Evolutionary conservation across 2,329 filamentous ascomycete species (phyloP).

Genomic region (Apiospora koreana): DNA sequence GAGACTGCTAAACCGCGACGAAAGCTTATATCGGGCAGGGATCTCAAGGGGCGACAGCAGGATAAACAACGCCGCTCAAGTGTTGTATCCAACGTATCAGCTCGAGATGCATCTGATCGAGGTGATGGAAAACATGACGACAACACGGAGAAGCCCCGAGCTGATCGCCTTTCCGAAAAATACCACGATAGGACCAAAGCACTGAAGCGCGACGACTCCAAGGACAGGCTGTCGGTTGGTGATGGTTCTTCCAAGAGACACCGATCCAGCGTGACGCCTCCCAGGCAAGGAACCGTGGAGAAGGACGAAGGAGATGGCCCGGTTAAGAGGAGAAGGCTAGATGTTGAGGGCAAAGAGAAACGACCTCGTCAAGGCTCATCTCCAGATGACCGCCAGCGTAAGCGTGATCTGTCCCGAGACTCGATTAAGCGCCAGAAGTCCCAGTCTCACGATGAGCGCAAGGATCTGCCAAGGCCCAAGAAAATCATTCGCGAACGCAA

Average conservation of each 20-base stretch:
- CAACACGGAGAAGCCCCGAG: conserved; percentile 45
- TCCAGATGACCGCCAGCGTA: conserved; percentile 48
- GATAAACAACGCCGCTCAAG: conserved; percentile 61
- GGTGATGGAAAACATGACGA: conserved; percentile 53
- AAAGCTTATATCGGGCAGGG: conserved; percentile 65
- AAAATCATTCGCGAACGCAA: conserved; percentile 43
- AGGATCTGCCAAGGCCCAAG: conserved; percentile 36
- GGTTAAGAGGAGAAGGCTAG: conserved; percentile 58
- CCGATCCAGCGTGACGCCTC: conserved; percentile 60
- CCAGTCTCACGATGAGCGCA: conserved; percentile 42
- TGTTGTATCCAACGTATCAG: conserved; percentile 56
- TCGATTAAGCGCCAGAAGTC: conserved; percentile 33
- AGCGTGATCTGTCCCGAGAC: conserved; percentile 44
- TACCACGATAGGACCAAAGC: conserved; percentile 62
- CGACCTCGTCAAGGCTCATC: conserved; percentile 44
- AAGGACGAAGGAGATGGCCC: conserved; percentile 55
- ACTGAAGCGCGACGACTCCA: conserved; percentile 62
- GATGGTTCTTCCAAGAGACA: conserved; percentile 59
- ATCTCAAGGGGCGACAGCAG: conserved; percentile 56
- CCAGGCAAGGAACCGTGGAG: conserved; percentile 51
- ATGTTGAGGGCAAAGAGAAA: conserved; percentile 53
- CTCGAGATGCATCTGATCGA: conserved; percentile 55
- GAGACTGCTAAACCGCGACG: conserved; percentile 60
- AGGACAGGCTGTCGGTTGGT: conserved; percentile 52
- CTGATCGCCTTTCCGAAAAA: conserved; percentile 49